These are phyloP conservation scores for Solanum virginianum DNA, from an alignment of 257 asterid species.

Conservation along the genomic window DNA sequence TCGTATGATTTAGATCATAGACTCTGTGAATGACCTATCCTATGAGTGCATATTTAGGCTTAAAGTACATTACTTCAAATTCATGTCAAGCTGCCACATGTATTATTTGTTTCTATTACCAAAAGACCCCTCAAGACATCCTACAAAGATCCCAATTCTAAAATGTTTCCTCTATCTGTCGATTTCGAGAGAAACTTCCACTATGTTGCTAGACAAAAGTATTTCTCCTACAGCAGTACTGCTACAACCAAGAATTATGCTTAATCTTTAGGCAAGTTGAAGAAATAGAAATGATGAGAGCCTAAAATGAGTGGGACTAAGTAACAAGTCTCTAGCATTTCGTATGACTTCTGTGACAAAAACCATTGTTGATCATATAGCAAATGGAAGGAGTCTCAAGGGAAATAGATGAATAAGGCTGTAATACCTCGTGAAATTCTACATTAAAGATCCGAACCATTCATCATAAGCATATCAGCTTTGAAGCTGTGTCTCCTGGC, in stretches of 20 bases:
- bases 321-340: neutral
- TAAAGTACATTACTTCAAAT: neutral
- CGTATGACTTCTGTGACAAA: neutral
- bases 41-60: neutral
- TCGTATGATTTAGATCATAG: neutral
- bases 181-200: neutral
- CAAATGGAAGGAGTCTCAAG: neutral
- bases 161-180: neutral
- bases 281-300: neutral
- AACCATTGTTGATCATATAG: neutral
- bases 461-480: too few relatives aligned
- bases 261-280: neutral
- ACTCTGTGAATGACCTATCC: neutral
- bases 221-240: neutral
- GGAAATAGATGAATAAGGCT: neutral
- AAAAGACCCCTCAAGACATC: neutral
- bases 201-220: neutral
- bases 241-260: neutral
- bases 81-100: neutral
- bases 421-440: too few relatives aligned
- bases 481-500: neutral
- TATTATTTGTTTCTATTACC: neutral
- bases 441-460: too few relatives aligned
- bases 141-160: neutral
- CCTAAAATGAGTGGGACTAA: neutral